Percentiles rank a stretch among this genome's conserved stretches.
Evolutionary conservation across 1,284 basidiomycete genomes (phyloP).

Genomic region (Rhodofomes roseus): DNA sequence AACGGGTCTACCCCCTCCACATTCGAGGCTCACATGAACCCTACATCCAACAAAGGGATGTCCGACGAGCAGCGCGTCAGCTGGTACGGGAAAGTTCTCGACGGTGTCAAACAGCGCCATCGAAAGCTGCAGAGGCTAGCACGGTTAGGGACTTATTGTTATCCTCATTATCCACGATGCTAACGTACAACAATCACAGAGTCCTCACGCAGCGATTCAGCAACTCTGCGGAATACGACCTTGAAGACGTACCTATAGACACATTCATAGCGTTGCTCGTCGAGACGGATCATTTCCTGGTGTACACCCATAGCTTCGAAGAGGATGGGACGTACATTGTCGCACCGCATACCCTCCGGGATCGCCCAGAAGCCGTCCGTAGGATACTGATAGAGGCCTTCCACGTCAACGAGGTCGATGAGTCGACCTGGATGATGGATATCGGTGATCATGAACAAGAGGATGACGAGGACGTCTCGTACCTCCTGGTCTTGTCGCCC

Average conservation of each 20-base stretch:
- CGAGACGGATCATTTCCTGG: conserved; percentile 89
- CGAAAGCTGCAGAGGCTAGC: conserved; percentile 94
- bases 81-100: conserved; percentile 94
- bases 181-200: conserved; percentile 32
- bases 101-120: conserved; percentile 89
- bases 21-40: conserved; percentile 23
- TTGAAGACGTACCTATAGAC: conserved; percentile 81
- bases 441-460: conserved; percentile 46
- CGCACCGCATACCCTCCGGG: conserved; percentile 80
- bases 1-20: conserved; percentile 12
- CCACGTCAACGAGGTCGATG: conserved; percentile 62
- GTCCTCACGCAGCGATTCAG: conserved; percentile 85
- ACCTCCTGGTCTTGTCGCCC: conserved; percentile 88
- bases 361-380: conserved; percentile 79
- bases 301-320: conserved; percentile 89
- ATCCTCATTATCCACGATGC: background rate
- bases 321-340: conserved; percentile 94
- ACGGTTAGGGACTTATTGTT: conserved; percentile 45
- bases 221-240: conserved; percentile 92
- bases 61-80: conserved; percentile 77
- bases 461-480: conserved; percentile 57
- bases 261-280: conserved; percentile 80
- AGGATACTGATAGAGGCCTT: conserved; percentile 87
- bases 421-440: conserved; percentile 52
- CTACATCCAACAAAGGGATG: conserved; percentile 42